These are phyloP conservation scores for Nissolia schottii DNA, from an alignment of 306 rosid genomes.

Conservation along the genomic window DNA sequence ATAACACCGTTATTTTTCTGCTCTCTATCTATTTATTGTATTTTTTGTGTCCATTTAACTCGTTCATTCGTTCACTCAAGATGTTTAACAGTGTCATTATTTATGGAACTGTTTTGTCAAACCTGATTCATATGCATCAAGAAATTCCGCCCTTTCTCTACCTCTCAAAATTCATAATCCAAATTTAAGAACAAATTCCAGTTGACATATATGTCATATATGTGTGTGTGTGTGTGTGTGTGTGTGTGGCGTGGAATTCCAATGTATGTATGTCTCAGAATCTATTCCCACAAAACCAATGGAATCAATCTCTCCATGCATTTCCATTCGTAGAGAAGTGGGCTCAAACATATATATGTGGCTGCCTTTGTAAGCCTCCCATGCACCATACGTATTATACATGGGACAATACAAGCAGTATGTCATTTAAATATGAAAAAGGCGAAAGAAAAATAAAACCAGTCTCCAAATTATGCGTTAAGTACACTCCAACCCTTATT, in stretches of 20 bases:
- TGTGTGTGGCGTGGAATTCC: neutral
- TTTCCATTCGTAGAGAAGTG: neutral
- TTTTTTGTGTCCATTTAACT: no score
- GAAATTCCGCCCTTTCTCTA: neutral
- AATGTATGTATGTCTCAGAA: neutral
- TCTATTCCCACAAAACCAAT: constrained; percentile 5
- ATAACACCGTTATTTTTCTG: no score
- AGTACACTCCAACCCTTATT: no score
- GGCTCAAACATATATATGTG: neutral
- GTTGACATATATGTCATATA: neutral
- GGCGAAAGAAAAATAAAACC: no score
- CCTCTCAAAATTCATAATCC: neutral
- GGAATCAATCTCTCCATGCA: constrained; percentile 8
- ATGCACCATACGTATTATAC: neutral
- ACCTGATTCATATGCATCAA: neutral
- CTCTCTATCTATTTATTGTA: no score
- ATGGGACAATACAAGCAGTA: neutral
- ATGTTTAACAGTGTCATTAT: no score
- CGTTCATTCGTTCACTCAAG: no score
- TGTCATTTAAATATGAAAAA: no score
- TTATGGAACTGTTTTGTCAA: neutral
- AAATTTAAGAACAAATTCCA: constrained; percentile 11
- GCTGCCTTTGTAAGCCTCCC: neutral
- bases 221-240: no score
- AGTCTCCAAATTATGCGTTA: no score